phyloP scores from a whole-genome alignment of 441 rosid species.

The Lepidium campestre region DNA sequence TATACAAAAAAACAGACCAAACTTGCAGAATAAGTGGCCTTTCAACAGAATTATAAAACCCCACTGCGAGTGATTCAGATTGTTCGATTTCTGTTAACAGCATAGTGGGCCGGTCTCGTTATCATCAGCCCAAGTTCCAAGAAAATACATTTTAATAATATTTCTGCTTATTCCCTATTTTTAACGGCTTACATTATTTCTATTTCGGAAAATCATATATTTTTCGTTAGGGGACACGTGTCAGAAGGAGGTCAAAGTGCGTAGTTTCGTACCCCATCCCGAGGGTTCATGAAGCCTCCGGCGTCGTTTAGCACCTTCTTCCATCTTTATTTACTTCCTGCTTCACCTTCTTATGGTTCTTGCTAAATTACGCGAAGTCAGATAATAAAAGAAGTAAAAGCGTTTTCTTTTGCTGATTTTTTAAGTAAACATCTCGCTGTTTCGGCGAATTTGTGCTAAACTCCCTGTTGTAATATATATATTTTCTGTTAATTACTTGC shows the following conservation, averaged over 20 bases:
- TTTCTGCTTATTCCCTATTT: not conserved
- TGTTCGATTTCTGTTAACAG: not conserved
- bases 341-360: not conserved
- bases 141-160: not conserved
- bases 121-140: not conserved
- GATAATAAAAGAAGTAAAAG: not conserved
- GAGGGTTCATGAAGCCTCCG: conserved; percentile 54
- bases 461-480: not conserved
- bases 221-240: conserved; percentile 9
- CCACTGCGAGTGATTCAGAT: not conserved
- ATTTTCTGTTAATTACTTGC: not conserved
- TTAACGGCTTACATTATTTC: conserved; percentile 13
- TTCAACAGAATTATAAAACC: not conserved
- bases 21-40: not conserved
- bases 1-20: not conserved
- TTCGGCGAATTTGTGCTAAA: not conserved
- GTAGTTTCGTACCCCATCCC: conserved; percentile 16
- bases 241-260: not conserved
- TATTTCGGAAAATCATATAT: not conserved
- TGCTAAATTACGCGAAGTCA: conserved; percentile 3
- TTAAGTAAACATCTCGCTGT: conserved; percentile 17
- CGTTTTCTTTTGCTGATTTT: conserved; percentile 3
- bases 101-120: not conserved
- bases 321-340: conserved; percentile 4
- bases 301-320: conserved; percentile 20